phyloP scores from a whole-genome alignment of 1,284 basidiomycete genomes.

The Puccinia triticina region DNA sequence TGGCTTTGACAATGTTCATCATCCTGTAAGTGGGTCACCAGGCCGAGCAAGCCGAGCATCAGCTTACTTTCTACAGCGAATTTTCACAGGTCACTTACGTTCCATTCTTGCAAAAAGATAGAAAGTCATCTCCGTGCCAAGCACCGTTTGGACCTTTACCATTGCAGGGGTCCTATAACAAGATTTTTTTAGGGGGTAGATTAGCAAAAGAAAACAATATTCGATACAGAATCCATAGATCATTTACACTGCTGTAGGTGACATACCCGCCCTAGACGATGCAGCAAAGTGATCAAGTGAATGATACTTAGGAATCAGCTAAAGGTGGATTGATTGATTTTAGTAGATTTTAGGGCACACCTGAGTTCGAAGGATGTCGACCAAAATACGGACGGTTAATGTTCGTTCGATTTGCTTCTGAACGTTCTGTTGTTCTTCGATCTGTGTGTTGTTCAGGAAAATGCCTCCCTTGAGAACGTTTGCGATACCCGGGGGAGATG shows the following conservation, averaged over 20 bases:
- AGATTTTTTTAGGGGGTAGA: too few species aligned
- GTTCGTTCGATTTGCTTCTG: slow-evolving; percentile 46
- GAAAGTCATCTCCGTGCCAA: slow-evolving; percentile 40
- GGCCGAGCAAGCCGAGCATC: too few species aligned
- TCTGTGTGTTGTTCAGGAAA: slow-evolving; percentile 39
- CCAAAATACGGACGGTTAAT: slow-evolving; percentile 42
- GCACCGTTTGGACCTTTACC: slow-evolving; percentile 48
- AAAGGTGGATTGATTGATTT: background rate
- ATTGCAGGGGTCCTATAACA: slow-evolving; percentile 29
- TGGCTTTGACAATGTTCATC: slow-evolving; percentile 52
- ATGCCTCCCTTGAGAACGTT: slow-evolving; percentile 42
- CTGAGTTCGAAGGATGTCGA: slow-evolving; percentile 46
- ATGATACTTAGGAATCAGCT: background rate
- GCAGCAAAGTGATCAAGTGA: background rate
- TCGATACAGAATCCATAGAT: background rate
- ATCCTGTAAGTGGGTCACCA: slow-evolving; percentile 15
- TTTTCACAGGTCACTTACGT: slow-evolving; percentile 28
- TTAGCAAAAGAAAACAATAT: background rate
- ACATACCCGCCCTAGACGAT: slow-evolving; percentile 37
- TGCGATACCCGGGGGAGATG: slow-evolving; percentile 30
- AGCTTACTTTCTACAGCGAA: too few species aligned
- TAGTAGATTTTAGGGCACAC: background rate
- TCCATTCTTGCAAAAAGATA: slow-evolving; percentile 50
- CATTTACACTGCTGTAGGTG: slow-evolving; percentile 37
- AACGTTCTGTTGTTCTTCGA: slow-evolving; percentile 27